phyloP scores from a whole-genome alignment of 148 eudicot species.

The Vaccinium myrtillus region DNA sequence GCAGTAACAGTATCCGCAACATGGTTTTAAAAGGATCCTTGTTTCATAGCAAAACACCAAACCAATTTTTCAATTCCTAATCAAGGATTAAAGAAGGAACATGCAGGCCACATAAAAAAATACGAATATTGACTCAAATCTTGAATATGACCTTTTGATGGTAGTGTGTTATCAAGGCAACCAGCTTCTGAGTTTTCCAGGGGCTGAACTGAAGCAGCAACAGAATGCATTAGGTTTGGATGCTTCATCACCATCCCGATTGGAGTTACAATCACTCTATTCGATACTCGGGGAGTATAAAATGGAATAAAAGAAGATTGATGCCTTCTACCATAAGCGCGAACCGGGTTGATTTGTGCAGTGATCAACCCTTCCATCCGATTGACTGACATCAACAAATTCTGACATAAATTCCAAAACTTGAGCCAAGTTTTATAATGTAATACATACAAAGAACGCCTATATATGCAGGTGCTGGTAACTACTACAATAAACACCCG shows the following conservation, averaged over 20 bases:
- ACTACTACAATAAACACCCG: too few relatives aligned
- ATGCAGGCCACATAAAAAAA: background rate
- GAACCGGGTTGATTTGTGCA: constrained; percentile 32
- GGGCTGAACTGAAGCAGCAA: constrained; percentile 55
- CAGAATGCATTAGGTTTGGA: constrained; percentile 38
- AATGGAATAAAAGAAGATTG: constrained; percentile 26
- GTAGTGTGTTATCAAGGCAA: constrained; percentile 62
- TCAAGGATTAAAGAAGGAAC: background rate
- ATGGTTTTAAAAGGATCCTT: background rate
- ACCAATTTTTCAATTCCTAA: background rate
- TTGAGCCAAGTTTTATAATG: background rate
- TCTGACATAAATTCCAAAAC: background rate
- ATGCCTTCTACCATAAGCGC: constrained; percentile 24
- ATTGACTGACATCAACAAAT: constrained; percentile 27
- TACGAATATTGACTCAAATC: background rate
- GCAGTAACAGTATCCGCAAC: background rate
- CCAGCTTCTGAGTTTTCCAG: constrained; percentile 40
- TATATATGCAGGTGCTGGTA: background rate
- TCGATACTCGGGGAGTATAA: constrained; percentile 21
- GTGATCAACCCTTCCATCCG: constrained; percentile 72
- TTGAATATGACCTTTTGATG: constrained; percentile 64
- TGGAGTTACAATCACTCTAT: constrained; percentile 32
- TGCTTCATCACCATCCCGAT: constrained; percentile 34
- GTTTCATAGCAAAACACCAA: background rate
- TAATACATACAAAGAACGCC: background rate